Evolutionary conservation across 768 basidiomycete genomes (phyloP).

Genomic region (Calocera cornea): DNA sequence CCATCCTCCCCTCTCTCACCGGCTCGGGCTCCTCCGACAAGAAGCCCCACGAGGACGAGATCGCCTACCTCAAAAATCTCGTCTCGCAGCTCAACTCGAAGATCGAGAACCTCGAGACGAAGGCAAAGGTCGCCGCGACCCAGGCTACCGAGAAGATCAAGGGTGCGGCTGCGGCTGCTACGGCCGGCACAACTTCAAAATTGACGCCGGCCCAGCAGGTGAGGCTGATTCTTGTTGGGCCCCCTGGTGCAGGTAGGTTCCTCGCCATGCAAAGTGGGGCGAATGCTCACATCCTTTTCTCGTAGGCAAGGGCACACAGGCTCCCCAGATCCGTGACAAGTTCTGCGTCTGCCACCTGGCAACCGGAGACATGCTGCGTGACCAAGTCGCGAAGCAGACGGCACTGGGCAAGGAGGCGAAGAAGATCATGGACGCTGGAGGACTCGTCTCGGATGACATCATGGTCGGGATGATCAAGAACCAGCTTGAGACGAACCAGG

Average conservation of each 20-base stretch:
- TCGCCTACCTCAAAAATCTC: conserved; percentile 89
- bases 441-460: conserved; percentile 91
- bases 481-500: conserved; percentile 83
- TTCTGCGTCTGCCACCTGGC: conserved; percentile 98
- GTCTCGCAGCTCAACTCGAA: conserved; percentile 84
- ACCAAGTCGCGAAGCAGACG: conserved; percentile 80
- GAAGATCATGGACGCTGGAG: conserved; percentile 94
- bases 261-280: not conserved
- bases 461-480: conserved; percentile 96
- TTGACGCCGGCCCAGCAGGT: conserved; percentile 59
- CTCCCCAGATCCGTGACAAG: conserved; percentile 77
- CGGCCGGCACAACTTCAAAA: not conserved
- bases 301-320: conserved; percentile 95
- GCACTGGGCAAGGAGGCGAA: conserved; percentile 82
- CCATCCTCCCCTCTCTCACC: conserved; percentile 5
- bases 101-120: conserved; percentile 64
- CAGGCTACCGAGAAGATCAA: conserved; percentile 26
- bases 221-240: conserved; percentile 85
- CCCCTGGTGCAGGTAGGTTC: conserved; percentile 83
- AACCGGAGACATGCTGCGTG: conserved; percentile 96
- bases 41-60: conserved; percentile 38
- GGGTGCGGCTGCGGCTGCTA: not conserved
- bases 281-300: not conserved
- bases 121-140: conserved; percentile 36
- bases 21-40: not conserved